phyloP scores from a whole-genome alignment of 805 yeast genomes.

The Saturnispora diversa region DNA sequence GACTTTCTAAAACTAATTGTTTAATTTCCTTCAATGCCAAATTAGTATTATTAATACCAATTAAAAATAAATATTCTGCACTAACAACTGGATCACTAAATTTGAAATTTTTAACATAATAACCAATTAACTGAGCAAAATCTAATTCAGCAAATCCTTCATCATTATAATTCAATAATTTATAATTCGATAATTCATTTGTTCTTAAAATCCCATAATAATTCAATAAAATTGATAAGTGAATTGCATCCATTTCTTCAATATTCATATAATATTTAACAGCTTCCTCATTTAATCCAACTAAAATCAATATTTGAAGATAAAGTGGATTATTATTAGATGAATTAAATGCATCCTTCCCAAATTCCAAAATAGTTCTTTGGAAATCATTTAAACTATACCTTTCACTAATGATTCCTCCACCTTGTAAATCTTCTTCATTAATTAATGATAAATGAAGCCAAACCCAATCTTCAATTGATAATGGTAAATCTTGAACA shows the following conservation, averaged over 20 bases:
- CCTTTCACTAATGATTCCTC: constrained; percentile 54
- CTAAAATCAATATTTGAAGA: constrained; percentile 61
- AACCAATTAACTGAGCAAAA: constrained; percentile 63
- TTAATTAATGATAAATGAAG: constrained; percentile 71
- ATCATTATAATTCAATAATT: constrained; percentile 29
- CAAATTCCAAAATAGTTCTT: constrained; percentile 58
- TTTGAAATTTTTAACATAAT: constrained; percentile 76
- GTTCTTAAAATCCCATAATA: constrained; percentile 58
- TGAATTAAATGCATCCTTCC: constrained; percentile 60
- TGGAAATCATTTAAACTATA: constrained; percentile 73
- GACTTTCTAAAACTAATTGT: constrained; percentile 76
- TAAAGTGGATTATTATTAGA: constrained; percentile 63
- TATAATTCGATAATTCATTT: constrained; percentile 11
- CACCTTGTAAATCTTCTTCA: constrained; percentile 35
- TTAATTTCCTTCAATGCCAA: constrained; percentile 72
- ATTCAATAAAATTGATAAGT: constrained; percentile 73
- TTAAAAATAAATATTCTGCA: constrained; percentile 74
- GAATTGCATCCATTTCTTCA: constrained; percentile 82
- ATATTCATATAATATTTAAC: constrained; percentile 52
- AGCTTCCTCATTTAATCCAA: constrained; percentile 79
- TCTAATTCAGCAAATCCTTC: constrained; percentile 29
- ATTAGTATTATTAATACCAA: constrained; percentile 48
- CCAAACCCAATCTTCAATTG: constrained; percentile 97
- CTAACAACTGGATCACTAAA: constrained; percentile 84
- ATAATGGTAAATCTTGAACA: constrained; percentile 59